Base-by-base conservation (phyloP, 805 yeast genomes). In the Barnettozyma populi region DNA sequence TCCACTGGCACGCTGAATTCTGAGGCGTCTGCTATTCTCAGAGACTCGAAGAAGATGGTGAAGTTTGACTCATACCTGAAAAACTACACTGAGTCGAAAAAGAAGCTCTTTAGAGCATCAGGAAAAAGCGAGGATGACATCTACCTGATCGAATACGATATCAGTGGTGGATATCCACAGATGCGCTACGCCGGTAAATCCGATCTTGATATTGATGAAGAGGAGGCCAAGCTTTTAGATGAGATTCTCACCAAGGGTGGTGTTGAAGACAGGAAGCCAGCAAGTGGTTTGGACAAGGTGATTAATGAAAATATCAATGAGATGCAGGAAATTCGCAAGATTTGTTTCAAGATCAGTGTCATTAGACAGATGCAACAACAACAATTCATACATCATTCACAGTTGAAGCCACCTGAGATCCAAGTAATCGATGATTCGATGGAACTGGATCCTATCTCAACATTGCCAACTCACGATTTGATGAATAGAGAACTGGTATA, bases 331-430 rank as follows among this genome's bases (percentile, higher is more conserved):
- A 86, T 94, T 32, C 72, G 99, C 49, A 86, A 83, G 53, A 74
- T 88, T 4, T 90, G 97, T 62, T 86, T 89, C 68, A 90, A 90
- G 63, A 87, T 94, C 19, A 82, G 92, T 5, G 69, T 90, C 43
- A 87, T 94, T 49, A 74, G 96, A 54, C 90, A 90, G 60, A 84
- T 94, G 84, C 98, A 94, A 66, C 85, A 85, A 18, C 87, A 84
- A 44, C 84, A 80, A 50, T 82, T 80, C 63, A 70, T 85, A 43
- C 92, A 85, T 59, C 84, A 83, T 44, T 75, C 89, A 0, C 92
- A 84, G 57, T 70, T 82, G 73, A 78, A 77, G 52, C 79, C 84
- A 13, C 92, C 92, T 5, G 84, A 76, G 48, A 74, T 83, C 37
- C 82, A 78, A 43, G 66, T 74, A 10, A 65, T 90, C 13, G 68